Conservation (phyloP, 768 basidiomycete species). For the Rhodotorula diobovata region DNA sequence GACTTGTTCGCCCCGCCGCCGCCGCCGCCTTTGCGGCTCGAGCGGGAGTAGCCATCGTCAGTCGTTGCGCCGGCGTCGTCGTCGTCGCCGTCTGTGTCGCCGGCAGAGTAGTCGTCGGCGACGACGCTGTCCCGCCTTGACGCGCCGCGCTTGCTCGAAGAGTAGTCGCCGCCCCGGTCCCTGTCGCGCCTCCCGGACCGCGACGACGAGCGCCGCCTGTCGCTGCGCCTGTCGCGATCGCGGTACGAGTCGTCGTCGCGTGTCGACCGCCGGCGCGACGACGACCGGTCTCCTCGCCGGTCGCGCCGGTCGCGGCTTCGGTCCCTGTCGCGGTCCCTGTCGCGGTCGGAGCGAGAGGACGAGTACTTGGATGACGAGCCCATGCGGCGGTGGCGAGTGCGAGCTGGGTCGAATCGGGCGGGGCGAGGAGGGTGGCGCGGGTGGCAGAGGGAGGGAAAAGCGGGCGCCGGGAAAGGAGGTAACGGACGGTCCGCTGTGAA, state of each 20-base stretch:
- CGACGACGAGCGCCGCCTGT: background rate
- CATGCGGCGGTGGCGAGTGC: background rate
- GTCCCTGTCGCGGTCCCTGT: background rate
- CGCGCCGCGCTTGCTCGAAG: background rate
- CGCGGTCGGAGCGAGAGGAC: background rate
- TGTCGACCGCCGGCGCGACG: background rate
- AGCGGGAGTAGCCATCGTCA: background rate
- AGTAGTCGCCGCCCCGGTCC: too few species aligned
- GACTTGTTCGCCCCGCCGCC: background rate
- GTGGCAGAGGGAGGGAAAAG: background rate
- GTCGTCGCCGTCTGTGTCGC: background rate
- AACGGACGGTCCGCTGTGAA: background rate
- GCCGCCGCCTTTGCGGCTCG: background rate
- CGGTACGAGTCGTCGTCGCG: constrained; percentile 4
- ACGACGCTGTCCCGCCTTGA: background rate
- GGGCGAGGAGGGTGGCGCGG: background rate
- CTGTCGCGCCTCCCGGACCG: background rate
- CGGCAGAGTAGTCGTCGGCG: background rate
- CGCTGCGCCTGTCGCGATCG: background rate
- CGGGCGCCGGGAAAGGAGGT: too few species aligned
- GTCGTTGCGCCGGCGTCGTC: too few species aligned
- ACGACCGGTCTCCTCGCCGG: background rate
- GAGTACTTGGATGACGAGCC: background rate
- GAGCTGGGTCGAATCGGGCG: too few species aligned
- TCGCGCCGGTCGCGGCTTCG: constrained; percentile 1